A percentile compares a stretch with the other conserved stretches of the same genome.
Evolutionary conservation across 805 yeast genomes (phyloP).

Genomic region (Ogataea nakhonphanomensis): DNA sequence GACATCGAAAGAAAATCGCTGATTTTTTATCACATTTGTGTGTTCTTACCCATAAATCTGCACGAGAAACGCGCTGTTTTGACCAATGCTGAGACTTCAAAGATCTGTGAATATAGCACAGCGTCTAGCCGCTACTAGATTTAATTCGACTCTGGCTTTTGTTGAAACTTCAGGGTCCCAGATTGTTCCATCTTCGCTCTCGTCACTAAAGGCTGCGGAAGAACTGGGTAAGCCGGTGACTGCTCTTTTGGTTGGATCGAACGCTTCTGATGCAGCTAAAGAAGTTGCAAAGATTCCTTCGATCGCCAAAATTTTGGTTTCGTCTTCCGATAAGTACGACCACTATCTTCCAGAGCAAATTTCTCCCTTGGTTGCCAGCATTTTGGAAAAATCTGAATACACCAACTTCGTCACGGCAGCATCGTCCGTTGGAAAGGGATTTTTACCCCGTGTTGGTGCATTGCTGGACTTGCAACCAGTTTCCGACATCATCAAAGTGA

Average conservation of each 20-base stretch:
- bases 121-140: conserved; percentile 32
- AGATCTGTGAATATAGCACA: conserved; percentile 4
- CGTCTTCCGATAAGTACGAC: conserved; percentile 56
- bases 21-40: too few relatives aligned
- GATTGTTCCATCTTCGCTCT: conserved; percentile 64
- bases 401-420: conserved; percentile 79
- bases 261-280: conserved; percentile 48
- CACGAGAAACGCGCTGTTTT: too few relatives aligned
- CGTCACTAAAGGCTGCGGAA: conserved; percentile 74
- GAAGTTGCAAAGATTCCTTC: conserved; percentile 51
- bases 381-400: conserved; percentile 43
- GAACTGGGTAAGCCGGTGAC: conserved; percentile 74
- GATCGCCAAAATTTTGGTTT: conserved; percentile 53
- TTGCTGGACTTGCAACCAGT: conserved; percentile 82
- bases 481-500: conserved; percentile 72
- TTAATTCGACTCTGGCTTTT: conserved; percentile 71
- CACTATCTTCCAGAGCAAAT: conserved; percentile 77
- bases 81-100: conserved; percentile 6
- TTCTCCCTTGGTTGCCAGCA: conserved; percentile 58
- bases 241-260: conserved; percentile 71
- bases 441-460: conserved; percentile 86
- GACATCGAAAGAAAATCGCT: too few relatives aligned
- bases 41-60: too few relatives aligned
- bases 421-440: conserved; percentile 82
- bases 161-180: conserved; percentile 59